Conservation (phyloP, 305 asterid species). For the Fraxinus ornus region DNA sequence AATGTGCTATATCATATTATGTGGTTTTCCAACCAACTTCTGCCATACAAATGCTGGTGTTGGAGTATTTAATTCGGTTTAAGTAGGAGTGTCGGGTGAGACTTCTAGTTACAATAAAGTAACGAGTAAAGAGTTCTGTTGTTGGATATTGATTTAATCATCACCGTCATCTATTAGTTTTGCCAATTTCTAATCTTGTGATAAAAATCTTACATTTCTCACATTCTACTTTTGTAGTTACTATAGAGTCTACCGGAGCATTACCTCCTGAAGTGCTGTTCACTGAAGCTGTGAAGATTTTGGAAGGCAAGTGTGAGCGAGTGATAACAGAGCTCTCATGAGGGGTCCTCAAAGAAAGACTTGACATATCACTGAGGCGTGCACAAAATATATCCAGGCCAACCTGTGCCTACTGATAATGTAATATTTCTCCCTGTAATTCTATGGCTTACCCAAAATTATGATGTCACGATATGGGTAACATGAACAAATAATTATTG, state of each 20-base stretch:
- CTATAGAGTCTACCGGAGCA: conserved; percentile 83
- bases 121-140: not conserved
- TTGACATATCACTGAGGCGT: not conserved
- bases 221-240: conserved; percentile 45
- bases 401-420: not conserved
- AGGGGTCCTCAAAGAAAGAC: not conserved
- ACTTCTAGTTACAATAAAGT: not conserved
- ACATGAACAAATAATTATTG: not conserved
- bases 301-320: conserved; percentile 85
- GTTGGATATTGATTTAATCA: conserved; percentile 3
- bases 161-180: not conserved
- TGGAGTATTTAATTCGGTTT: not conserved
- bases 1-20: not conserved
- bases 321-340: conserved; percentile 71
- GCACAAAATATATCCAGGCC: not conserved
- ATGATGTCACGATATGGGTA: not conserved
- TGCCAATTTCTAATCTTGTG: not conserved
- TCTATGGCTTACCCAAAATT: not conserved
- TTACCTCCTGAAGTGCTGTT: conserved; percentile 78
- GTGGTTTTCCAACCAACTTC: not conserved
- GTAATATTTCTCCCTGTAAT: not conserved
- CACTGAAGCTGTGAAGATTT: conserved; percentile 81
- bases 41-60: not conserved
- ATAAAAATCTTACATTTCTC: not conserved
- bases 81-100: not conserved